phyloP scores from a whole-genome alignment of 2,329 filamentous ascomycete genomes.

The Fusarium transvaalense region DNA sequence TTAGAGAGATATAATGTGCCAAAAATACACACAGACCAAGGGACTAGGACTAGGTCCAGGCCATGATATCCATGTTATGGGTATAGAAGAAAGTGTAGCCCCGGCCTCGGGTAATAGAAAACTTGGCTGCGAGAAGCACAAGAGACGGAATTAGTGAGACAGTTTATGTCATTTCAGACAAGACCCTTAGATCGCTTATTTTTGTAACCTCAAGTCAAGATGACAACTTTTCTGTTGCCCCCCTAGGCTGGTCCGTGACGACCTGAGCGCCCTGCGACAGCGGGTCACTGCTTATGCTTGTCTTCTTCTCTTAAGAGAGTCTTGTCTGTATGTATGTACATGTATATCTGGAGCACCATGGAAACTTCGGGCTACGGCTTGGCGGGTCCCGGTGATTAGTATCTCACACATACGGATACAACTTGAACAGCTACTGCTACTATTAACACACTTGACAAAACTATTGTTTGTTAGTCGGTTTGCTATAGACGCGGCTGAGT shows the following conservation, averaged over 20 bases:
- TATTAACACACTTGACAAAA: neutral
- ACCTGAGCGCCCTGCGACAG: conserved; percentile 22
- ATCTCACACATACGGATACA: neutral
- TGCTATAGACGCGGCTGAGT: neutral
- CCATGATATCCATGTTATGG: conserved; percentile 1
- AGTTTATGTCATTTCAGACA: too few species aligned
- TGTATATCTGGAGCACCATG: neutral
- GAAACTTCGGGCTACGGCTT: neutral
- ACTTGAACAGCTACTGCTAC: neutral
- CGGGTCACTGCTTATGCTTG: conserved; percentile 15
- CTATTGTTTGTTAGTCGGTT: neutral
- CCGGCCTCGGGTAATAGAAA: neutral
- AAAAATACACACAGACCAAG: conserved; percentile 32
- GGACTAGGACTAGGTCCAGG: neutral
- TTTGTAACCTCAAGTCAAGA: too few species aligned
- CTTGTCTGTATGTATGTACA: neutral
- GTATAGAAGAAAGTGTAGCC: conserved; percentile 5
- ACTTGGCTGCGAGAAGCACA: too few species aligned
- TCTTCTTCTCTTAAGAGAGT: neutral
- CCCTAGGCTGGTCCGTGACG: neutral
- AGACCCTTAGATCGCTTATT: too few species aligned
- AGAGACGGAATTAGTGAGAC: too few species aligned
- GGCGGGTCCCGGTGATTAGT: neutral
- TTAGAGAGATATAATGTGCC: conserved; percentile 18
- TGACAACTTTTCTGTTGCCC: too few species aligned